phyloP scores from a whole-genome alignment of 2,329 filamentous ascomycete genomes.

The Leptographium radiaticola region DNA sequence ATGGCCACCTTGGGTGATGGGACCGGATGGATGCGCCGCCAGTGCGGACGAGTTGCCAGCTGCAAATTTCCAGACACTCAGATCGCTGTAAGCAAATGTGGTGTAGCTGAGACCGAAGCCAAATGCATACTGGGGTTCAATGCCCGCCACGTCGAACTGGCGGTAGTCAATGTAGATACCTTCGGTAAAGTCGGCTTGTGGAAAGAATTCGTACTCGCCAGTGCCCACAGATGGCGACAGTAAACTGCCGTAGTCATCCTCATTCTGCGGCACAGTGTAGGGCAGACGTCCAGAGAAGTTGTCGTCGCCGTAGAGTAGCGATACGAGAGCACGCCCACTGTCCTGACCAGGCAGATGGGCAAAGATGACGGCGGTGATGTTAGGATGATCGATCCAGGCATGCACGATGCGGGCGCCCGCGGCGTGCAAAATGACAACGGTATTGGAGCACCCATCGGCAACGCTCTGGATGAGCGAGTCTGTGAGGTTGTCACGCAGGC shows the following conservation, averaged over 20 bases:
- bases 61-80: conserved; percentile 45
- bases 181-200: conserved; percentile 34
- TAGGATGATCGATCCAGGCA: conserved; percentile 44
- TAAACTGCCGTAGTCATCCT: conserved; percentile 35
- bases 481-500: conserved; percentile 46
- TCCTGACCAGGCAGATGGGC: conserved; percentile 52
- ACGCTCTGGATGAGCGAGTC: conserved; percentile 35
- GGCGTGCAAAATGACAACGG: conserved; percentile 51
- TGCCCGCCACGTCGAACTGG: conserved; percentile 33
- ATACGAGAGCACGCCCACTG: conserved; percentile 38
- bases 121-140: conserved; percentile 39
- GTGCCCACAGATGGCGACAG: conserved; percentile 24
- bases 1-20: conserved; percentile 54
- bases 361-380: conserved; percentile 49
- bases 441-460: conserved; percentile 35
- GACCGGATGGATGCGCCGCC: conserved; percentile 27
- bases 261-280: conserved; percentile 40
- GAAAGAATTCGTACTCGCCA: conserved; percentile 36
- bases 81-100: conserved; percentile 45
- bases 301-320: conserved; percentile 41
- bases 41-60: not conserved
- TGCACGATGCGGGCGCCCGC: conserved; percentile 47
- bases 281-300: conserved; percentile 44
- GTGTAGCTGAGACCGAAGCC: conserved; percentile 45
- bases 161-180: conserved; percentile 39